phyloP scores from a whole-genome alignment of 371 early-diverging fungal species.

The Mucor lusitanicus region DNA sequence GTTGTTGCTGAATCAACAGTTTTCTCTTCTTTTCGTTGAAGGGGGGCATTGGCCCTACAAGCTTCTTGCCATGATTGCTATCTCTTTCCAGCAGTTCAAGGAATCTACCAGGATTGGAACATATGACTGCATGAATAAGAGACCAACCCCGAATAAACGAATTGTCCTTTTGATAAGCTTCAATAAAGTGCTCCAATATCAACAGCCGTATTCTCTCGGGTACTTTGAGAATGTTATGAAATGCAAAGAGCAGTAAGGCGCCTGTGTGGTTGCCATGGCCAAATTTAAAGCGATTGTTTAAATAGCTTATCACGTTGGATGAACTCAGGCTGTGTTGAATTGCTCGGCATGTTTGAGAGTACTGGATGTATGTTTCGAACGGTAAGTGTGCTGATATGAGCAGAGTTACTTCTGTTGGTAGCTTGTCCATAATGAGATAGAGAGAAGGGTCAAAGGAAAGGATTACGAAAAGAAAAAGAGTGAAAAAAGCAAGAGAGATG shows the following conservation, averaged over 20 bases:
- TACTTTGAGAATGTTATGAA: conserved; percentile 12
- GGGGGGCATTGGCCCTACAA: neutral
- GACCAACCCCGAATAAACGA: conserved; percentile 10
- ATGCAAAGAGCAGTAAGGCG: conserved; percentile 16
- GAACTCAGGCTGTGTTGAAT: conserved; percentile 7
- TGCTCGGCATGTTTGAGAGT: conserved; percentile 17
- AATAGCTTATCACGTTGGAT: conserved; percentile 12
- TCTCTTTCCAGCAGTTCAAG: conserved; percentile 1
- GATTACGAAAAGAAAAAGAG: neutral
- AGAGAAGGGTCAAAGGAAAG: neutral
- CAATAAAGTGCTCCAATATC: neutral
- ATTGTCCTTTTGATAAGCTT: neutral
- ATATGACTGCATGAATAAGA: conserved; percentile 11
- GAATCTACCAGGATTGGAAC: conserved; percentile 5
- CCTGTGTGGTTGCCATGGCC: conserved; percentile 17
- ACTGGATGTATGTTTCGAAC: conserved; percentile 18
- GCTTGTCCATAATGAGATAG: neutral
- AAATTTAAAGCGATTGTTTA: conserved; percentile 17
- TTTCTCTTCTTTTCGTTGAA: neutral
- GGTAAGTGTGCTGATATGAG: conserved; percentile 5
- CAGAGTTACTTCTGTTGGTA: conserved; percentile 20
- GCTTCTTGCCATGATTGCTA: neutral
- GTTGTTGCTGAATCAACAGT: neutral
- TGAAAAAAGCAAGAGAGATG: neutral
- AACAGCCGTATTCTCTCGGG: neutral